These are phyloP conservation scores for Leersia perrieri DNA, from an alignment of 176 grass and related monocot genomes.

Conservation along the genomic window DNA sequence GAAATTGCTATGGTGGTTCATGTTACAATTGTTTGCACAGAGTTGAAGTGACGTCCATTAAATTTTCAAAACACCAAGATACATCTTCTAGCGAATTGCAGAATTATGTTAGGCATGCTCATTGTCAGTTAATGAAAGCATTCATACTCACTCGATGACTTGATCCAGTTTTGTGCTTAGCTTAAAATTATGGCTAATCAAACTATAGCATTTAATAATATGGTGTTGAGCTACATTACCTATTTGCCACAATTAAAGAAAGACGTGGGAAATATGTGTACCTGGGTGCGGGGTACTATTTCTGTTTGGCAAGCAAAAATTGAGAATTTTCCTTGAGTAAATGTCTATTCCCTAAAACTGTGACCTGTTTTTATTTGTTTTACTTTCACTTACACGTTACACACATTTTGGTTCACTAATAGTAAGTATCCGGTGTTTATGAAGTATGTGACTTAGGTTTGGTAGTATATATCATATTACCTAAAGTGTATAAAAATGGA, in stretches of 20 bases:
- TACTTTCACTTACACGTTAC: not conserved
- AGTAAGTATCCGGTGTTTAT: not conserved
- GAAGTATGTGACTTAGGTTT: not conserved
- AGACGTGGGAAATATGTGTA: not conserved
- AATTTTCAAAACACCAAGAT: not conserved
- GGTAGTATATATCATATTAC: not conserved
- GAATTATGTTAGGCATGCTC: not conserved
- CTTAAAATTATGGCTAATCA: not conserved
- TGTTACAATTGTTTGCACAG: constrained; percentile 5
- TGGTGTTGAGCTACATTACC: not conserved
- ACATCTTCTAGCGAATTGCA: not conserved
- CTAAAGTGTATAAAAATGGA: not conserved
- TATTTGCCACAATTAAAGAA: not conserved
- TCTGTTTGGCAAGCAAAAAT: not conserved
- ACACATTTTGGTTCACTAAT: not conserved
- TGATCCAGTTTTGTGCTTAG: not conserved
- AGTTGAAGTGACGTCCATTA: not conserved
- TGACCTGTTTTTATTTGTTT: not conserved
- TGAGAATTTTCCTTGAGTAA: not conserved
- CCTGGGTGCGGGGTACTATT: not conserved
- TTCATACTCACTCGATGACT: not conserved
- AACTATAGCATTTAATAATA: not conserved
- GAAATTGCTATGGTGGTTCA: not conserved
- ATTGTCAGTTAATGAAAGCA: not conserved
- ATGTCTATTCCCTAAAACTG: not conserved